phyloP scores from a whole-genome alignment of 2,329 filamentous ascomycete species.

The Claviceps humidiphila region DNA sequence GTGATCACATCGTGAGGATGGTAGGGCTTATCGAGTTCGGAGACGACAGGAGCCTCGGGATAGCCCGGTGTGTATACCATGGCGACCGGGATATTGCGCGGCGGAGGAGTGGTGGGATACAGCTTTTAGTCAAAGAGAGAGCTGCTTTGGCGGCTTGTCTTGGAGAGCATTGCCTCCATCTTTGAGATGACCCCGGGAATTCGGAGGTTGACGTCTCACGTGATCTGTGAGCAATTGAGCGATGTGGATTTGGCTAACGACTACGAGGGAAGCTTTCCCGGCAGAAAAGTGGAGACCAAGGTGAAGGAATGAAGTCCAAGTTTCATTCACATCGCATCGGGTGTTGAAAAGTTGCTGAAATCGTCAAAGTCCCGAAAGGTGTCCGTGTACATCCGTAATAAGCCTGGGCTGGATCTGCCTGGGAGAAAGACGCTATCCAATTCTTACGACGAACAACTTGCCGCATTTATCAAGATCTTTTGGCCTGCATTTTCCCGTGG shows the following conservation, averaged over 20 bases:
- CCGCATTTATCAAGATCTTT: no score
- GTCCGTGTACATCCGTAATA: not conserved
- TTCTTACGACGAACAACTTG: no score
- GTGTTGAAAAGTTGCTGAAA: not conserved
- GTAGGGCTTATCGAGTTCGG: slow-evolving; percentile 30
- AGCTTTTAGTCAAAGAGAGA: not conserved
- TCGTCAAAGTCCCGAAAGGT: not conserved
- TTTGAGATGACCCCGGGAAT: not conserved
- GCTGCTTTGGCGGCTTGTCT: not conserved
- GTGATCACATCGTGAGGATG: slow-evolving; percentile 64
- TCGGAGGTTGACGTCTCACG: slow-evolving; percentile 14
- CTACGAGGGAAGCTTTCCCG: not conserved
- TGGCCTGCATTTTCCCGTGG: no score
- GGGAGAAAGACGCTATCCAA: no score
- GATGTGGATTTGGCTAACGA: slow-evolving; percentile 18
- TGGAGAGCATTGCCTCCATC: not conserved
- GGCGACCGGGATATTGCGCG: slow-evolving; percentile 10
- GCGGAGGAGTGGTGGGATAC: not conserved
- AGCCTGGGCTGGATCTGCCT: no score
- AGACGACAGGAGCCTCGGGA: slow-evolving; percentile 11
- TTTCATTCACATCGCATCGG: not conserved
- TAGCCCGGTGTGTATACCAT: slow-evolving; percentile 21
- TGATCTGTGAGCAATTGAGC: slow-evolving; percentile 24
- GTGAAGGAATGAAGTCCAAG: not conserved
- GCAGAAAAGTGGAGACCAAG: not conserved